Conservation (phyloP, 305 asterid genomes). For the Fraxinus sp. region DNA sequence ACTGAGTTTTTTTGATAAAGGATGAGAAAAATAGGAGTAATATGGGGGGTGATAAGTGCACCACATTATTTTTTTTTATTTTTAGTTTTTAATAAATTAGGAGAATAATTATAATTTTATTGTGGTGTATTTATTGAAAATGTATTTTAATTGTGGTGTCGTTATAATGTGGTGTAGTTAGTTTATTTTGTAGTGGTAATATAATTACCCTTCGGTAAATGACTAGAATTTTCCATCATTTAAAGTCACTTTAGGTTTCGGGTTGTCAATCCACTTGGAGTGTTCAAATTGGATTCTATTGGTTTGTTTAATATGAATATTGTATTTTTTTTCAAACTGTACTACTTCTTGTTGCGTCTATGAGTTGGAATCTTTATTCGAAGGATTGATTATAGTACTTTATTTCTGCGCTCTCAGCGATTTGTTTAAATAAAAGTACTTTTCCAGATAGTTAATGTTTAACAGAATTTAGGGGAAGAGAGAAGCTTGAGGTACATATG, state of each 20-base stretch:
- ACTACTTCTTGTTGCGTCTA: background rate
- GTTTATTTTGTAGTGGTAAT: no score
- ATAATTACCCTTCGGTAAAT: no score
- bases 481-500: no score
- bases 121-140: no score
- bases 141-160: no score
- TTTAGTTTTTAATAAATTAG: no score
- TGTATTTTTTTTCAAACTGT: background rate
- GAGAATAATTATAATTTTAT: no score
- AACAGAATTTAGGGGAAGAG: background rate
- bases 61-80: no score
- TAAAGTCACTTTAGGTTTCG: background rate
- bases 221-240: background rate
- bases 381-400: background rate
- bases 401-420: background rate
- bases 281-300: background rate
- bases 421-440: background rate
- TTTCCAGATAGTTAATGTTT: background rate
- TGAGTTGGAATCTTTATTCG: background rate
- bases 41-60: no score
- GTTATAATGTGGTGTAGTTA: no score
- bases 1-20: no score
- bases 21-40: no score
- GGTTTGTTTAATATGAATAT: background rate
- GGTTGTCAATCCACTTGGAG: background rate